Base-by-base conservation (phyloP, 345 rosid species). In the Salix viminalis region DNA sequence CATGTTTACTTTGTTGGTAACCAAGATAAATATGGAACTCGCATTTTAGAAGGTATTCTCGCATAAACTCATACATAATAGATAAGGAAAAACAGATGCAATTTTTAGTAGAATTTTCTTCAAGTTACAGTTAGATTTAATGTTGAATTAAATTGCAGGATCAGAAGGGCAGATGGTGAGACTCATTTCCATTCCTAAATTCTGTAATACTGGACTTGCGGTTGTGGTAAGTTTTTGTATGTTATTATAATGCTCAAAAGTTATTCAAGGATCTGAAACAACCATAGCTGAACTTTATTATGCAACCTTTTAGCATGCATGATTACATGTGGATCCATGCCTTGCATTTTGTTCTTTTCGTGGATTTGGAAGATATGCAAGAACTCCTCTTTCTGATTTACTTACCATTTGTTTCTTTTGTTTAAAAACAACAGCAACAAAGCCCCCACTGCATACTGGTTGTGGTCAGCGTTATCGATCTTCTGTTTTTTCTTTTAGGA, bases 1-100 rank as follows among this genome's bases (percentile, higher is more conserved):
- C 97, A 92, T 90, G 95, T 96, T 70, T 96, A 92, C 84, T 96
- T 93, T 66, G 89, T 78, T 9, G 98, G 98, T 36, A 96, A 96
- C 83, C 97, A 90, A 85, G 90, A 91, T 58, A 89, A 86, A 82
- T 93, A 81, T 76, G 94, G 86, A 76, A 89, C 85, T 39, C 85
- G 85, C 80, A 73, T 87, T 75, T 15, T 92, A 65, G 83, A 87
- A 24, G 99, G 99, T 96, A 84, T 37, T 72, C 75, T 71, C 76
- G 76, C 46, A 2, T 42, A 34, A 36, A 7, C 69, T 76, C 66
- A 13, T 28, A 32, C 19, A 24, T 68, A 7, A 12, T 37, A 65
- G 3, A 67, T 21, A 34, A 36, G 2, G 26, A 13, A n/a, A 44
- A 64, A 58, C n/a, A 15, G 14, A 60, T 1, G 30, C 71, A 26